Evolutionary conservation across 2,329 filamentous ascomycete genomes (phyloP).

Genomic region (Ophiostoma sp.): DNA sequence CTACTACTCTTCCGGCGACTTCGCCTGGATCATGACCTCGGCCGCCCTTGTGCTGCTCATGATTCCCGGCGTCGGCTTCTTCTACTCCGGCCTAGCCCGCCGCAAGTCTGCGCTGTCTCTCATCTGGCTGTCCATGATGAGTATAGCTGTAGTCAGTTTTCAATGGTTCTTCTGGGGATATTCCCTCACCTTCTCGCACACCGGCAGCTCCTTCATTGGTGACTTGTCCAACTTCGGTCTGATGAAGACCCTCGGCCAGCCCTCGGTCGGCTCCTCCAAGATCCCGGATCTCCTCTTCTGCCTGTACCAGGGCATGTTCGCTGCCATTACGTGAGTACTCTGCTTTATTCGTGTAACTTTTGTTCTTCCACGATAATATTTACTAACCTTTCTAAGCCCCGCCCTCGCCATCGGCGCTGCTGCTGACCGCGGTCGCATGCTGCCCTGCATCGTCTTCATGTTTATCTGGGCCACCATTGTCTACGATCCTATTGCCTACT

Average conservation of each 20-base stretch:
- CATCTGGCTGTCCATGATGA: slow-evolving; percentile 82
- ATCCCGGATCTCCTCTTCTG: slow-evolving; percentile 83
- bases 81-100: slow-evolving; percentile 87
- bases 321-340: slow-evolving; percentile 73
- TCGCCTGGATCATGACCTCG: slow-evolving; percentile 78
- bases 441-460: slow-evolving; percentile 88
- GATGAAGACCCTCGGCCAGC: slow-evolving; percentile 71
- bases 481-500: slow-evolving; percentile 91
- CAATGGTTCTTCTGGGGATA: slow-evolving; percentile 98
- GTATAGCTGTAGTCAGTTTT: slow-evolving; percentile 75
- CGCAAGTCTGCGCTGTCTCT: slow-evolving; percentile 86
- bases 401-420: slow-evolving; percentile 53
- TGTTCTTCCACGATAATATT: background rate
- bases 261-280: slow-evolving; percentile 69
- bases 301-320: slow-evolving; percentile 87
- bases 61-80: slow-evolving; percentile 92
- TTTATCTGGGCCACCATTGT: slow-evolving; percentile 88
- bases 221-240: slow-evolving; percentile 80
- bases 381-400: slow-evolving; percentile 15
- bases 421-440: slow-evolving; percentile 83
- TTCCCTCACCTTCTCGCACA: slow-evolving; percentile 79
- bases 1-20: slow-evolving; percentile 77
- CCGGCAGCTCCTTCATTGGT: slow-evolving; percentile 75
- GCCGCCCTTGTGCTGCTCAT: slow-evolving; percentile 85
- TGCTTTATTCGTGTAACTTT: background rate